These are phyloP conservation scores for Pseudogymnoascus verrucosus DNA, from an alignment of 2,329 filamentous ascomycete species.

Conservation along the genomic window DNA sequence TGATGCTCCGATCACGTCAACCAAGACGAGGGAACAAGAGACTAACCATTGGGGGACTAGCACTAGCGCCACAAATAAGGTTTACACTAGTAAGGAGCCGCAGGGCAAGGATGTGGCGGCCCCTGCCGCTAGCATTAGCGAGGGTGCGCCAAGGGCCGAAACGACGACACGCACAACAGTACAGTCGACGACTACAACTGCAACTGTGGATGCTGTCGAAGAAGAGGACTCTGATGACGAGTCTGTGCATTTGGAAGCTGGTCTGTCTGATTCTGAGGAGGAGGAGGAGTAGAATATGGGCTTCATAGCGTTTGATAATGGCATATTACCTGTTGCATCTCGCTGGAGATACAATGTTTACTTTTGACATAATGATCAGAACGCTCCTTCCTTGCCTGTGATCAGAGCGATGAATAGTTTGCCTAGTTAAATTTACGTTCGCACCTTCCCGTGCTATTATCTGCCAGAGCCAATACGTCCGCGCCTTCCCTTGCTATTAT, in stretches of 20 bases:
- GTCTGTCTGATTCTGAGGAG: conserved; percentile 38
- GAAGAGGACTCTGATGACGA: conserved; percentile 40
- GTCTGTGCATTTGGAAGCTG: conserved; percentile 39
- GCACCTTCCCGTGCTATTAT: not conserved
- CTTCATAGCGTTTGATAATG: not conserved
- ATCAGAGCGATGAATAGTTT: not conserved
- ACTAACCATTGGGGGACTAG: conserved; percentile 9
- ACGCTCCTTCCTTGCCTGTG: conserved; percentile 4
- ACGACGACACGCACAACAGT: conserved; percentile 2
- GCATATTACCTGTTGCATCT: not conserved
- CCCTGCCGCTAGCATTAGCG: not conserved
- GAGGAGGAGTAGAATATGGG: conserved; percentile 26
- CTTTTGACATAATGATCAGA: conserved; percentile 1
- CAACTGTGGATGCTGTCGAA: conserved; percentile 16
- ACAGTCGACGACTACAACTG: conserved; percentile 11
- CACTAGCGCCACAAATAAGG: conserved; percentile 19
- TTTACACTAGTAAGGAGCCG: conserved; percentile 9
- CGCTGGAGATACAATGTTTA: not conserved
- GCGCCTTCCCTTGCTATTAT: not conserved
- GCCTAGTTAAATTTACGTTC: not conserved
- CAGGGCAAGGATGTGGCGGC: conserved; percentile 9
- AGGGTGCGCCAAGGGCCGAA: conserved; percentile 12
- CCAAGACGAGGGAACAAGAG: not conserved
- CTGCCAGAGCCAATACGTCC: not conserved
- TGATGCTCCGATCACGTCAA: not conserved